Evolutionary conservation across 805 yeast genomes (phyloP).

Genomic region (Teunomyces barrocoloradensis): DNA sequence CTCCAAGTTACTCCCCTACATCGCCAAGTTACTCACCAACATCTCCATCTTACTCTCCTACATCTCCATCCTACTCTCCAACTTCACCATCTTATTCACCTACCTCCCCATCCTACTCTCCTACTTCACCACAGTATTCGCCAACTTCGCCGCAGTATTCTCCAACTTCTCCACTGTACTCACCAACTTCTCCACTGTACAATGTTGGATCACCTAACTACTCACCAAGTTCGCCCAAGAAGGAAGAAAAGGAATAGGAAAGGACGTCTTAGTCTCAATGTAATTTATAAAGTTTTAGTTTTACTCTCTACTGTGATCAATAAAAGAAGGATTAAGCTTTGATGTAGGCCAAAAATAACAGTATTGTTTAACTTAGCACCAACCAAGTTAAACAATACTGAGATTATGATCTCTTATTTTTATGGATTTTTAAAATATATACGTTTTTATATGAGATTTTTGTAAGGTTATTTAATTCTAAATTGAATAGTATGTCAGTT

Average conservation of each 20-base stretch:
- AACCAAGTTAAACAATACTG: too few relatives aligned
- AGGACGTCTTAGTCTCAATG: not conserved
- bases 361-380: too few relatives aligned
- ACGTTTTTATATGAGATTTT: too few relatives aligned
- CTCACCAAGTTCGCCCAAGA: constrained; percentile 42
- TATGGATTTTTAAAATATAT: too few relatives aligned
- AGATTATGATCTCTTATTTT: too few relatives aligned
- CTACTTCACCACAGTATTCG: constrained; percentile 25
- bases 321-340: not conserved
- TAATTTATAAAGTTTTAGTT: constrained; percentile 1
- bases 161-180: constrained; percentile 26
- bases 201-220: constrained; percentile 47
- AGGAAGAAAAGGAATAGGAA: constrained; percentile 11
- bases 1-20: constrained; percentile 69
- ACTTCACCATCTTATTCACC: constrained; percentile 27
- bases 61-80: constrained; percentile 27
- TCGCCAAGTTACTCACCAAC: constrained; percentile 27
- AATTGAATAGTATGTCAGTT: too few relatives aligned
- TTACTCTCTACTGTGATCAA: constrained; percentile 1
- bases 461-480: too few relatives aligned
- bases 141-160: constrained; percentile 26
- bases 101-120: constrained; percentile 25
- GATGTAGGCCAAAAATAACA: not conserved
- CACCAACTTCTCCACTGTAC: constrained; percentile 49
- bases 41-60: constrained; percentile 25